Evolutionary conservation across 2,329 filamentous ascomycete genomes (phyloP), one percentile per base, ranked within the genome.

Genomic region (Colletotrichum melonis): DNA sequence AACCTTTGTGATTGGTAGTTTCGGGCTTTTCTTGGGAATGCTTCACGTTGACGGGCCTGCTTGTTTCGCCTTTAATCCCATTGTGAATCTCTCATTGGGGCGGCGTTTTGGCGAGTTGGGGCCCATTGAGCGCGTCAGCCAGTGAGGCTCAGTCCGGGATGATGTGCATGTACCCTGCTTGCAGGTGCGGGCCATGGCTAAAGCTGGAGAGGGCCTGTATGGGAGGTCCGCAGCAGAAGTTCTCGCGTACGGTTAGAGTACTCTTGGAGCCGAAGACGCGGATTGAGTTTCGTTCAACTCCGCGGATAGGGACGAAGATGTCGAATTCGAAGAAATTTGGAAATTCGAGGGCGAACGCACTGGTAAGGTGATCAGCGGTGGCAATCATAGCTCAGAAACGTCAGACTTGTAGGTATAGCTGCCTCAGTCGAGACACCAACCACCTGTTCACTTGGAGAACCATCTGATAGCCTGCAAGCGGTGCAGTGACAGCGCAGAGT

Each of bases 131-230:
- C 67, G 60, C 70, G 70, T 73, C 70, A 73, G 30, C 70, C 70
- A 70, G 35, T 70, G 70, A 73, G 70, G 70, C 70, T 73, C 70
- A 70, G 70, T 65, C 30, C 67, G 70, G 66, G 67, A 73, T 73
- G 70, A 70, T 73, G 70, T 73, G 67, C 70, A 73, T 70, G 55
- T 70, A 54, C 59, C 69, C 62, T 56, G 62, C 30, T 56, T 64
- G 62, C 62, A 64, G 62, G 22, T 32, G 30, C 49, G 46, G 49
- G 42, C 59, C 59, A 32, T 63, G 59, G 59, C 59, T 16, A 52
- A 30, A 42, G 22, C 26, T 26, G 5, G 24, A 28, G 38, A 26
- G 16, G 22, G 46, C 32, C 59, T 30, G n/a, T 14, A 8, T 24
- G 42, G 7, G 30, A 35, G 22, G 35, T 28, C 58, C 14, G 32